Evolutionary conservation across 805 yeast genomes (phyloP).

Genomic region (Zygosaccharomyces pseudorouxii): DNA sequence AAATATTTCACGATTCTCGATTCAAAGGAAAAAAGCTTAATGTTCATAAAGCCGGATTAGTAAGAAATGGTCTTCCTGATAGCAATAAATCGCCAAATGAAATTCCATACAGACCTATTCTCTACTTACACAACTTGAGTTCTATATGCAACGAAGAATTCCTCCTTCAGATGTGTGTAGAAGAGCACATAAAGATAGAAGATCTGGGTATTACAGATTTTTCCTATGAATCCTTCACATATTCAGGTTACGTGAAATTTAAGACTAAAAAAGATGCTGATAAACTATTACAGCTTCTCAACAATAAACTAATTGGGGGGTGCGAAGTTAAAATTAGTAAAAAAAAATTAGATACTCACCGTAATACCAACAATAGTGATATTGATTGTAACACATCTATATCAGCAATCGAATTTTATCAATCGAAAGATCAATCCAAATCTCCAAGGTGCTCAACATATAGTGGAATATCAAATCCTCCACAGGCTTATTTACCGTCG

Average conservation of each 20-base stretch:
- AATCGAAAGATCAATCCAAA: not conserved
- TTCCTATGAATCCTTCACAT: slow-evolving; percentile 20
- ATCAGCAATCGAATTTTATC: not conserved
- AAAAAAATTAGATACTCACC: slow-evolving; percentile 9
- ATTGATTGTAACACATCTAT: not conserved
- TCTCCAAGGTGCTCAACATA: not conserved
- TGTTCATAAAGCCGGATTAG: slow-evolving; percentile 25
- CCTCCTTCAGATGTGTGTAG: slow-evolving; percentile 23
- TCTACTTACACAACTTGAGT: slow-evolving; percentile 28
- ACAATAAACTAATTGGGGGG: slow-evolving; percentile 31
- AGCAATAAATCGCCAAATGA: slow-evolving; percentile 3
- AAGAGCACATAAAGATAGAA: slow-evolving; percentile 23
- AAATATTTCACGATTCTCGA: slow-evolving; percentile 27
- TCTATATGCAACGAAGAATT: slow-evolving; percentile 29
- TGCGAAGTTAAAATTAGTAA: slow-evolving; percentile 24
- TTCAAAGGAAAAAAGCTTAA: slow-evolving; percentile 28
- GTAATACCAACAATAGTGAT: not conserved
- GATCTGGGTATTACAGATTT: slow-evolving; percentile 19
- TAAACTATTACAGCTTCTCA: slow-evolving; percentile 19
- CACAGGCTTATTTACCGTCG: slow-evolving; percentile 1
- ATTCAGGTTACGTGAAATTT: slow-evolving; percentile 26
- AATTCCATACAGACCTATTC: slow-evolving; percentile 13
- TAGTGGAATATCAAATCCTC: not conserved
- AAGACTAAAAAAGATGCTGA: slow-evolving; percentile 20
- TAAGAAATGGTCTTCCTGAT: not conserved